phyloP scores from a whole-genome alignment of 2,329 filamentous ascomycete species.

The Verticillium tricorpus region DNA sequence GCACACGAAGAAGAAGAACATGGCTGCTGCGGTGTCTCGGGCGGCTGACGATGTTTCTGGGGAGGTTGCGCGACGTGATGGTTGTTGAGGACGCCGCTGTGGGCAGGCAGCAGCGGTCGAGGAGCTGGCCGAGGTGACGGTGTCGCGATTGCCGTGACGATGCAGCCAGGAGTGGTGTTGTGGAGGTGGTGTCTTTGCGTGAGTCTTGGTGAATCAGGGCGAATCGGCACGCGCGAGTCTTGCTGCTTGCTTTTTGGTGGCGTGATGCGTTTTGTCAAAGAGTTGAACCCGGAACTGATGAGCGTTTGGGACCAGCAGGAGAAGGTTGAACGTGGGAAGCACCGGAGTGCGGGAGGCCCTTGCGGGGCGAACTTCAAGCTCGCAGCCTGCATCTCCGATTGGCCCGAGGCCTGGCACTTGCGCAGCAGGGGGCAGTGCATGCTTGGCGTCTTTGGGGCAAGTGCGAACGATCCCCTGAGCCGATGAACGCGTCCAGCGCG shows the following conservation, averaged over 20 bases:
- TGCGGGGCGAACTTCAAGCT: not conserved
- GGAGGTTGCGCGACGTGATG: not conserved
- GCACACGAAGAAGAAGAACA: slow-evolving; percentile 61
- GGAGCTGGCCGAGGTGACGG: not conserved
- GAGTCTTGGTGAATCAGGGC: not conserved
- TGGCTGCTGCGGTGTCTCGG: slow-evolving; percentile 18
- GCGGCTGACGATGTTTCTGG: not conserved
- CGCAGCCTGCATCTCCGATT: not conserved
- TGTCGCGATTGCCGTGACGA: not conserved
- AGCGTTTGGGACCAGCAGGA: not conserved
- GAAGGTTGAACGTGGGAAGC: not conserved
- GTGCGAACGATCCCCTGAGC: not conserved
- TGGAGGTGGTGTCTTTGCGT: not conserved
- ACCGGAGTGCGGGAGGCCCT: not conserved
- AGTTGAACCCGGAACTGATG: not conserved
- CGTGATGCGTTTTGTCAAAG: not conserved
- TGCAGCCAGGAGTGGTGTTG: not conserved
- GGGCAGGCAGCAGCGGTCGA: not conserved
- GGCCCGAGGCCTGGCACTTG: not conserved
- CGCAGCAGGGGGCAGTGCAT: not conserved
- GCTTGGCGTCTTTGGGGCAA: not conserved
- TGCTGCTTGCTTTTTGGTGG: not conserved
- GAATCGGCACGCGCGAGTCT: not conserved
- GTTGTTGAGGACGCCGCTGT: too few relatives aligned
- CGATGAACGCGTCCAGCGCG: not conserved